phyloP scores from a whole-genome alignment of 129 eudicot species.

The Pulicaria dysenterica region DNA sequence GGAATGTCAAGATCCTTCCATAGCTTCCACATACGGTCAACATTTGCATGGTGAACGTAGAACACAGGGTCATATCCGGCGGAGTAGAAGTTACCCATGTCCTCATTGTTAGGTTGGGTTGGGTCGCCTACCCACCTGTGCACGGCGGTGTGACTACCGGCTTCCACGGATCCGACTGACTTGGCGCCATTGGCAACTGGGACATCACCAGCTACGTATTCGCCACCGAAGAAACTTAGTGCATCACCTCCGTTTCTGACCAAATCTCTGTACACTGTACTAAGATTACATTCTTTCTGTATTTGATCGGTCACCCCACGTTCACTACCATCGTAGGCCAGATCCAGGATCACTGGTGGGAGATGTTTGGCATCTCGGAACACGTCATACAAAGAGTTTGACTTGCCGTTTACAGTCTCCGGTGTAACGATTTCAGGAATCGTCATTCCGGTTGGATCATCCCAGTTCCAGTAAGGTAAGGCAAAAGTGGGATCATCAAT shows the following conservation, averaged over 20 bases:
- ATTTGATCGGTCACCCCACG: neutral
- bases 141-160: conserved; percentile 24
- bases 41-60: conserved; percentile 45
- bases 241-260: conserved; percentile 17
- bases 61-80: conserved; percentile 48
- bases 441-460: conserved; percentile 40
- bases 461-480: conserved; percentile 54
- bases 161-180: conserved; percentile 37
- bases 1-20: conserved; percentile 32
- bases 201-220: conserved; percentile 28
- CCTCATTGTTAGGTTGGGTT: conserved; percentile 23
- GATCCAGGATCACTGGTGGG: conserved; percentile 26
- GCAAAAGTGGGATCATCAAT: conserved; percentile 46
- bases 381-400: conserved; percentile 19
- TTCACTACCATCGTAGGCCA: neutral
- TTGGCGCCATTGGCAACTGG: neutral
- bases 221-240: conserved; percentile 34
- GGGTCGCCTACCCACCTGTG: conserved; percentile 43
- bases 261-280: conserved; percentile 39
- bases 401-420: neutral
- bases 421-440: conserved; percentile 25
- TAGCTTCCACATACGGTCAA: conserved; percentile 43
- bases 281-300: conserved; percentile 21
- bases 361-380: conserved; percentile 13
- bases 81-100: conserved; percentile 55